Conservation (phyloP, 805 yeast species). For the Ogataea trehalophila region DNA sequence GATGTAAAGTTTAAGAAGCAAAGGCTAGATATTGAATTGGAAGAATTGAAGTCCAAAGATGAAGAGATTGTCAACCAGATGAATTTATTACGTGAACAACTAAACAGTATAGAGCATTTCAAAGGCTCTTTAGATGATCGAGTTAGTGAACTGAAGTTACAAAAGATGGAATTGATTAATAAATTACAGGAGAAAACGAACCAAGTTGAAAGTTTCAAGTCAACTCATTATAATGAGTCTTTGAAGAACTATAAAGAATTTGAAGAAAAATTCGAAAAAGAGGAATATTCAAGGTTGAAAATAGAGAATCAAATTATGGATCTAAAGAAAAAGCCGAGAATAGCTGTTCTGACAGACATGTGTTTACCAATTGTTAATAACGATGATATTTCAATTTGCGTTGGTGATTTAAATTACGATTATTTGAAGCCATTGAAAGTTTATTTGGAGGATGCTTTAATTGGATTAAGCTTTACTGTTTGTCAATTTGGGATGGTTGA, state of each 20-base stretch:
- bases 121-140: slow-evolving; percentile 13
- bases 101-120: slow-evolving; percentile 3
- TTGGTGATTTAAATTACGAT: background rate
- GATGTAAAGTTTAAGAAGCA: slow-evolving; percentile 1
- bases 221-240: background rate
- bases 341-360: slow-evolving; percentile 6
- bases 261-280: slow-evolving; percentile 6
- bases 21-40: background rate
- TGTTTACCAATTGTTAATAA: background rate
- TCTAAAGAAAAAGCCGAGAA: slow-evolving; percentile 13
- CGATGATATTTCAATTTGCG: background rate
- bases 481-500: slow-evolving; percentile 1
- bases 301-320: slow-evolving; percentile 21
- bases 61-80: background rate
- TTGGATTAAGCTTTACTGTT: slow-evolving; percentile 9
- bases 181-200: slow-evolving; percentile 3
- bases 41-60: slow-evolving; percentile 1
- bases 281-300: slow-evolving; percentile 17
- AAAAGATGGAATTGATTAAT: slow-evolving; percentile 6
- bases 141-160: slow-evolving; percentile 8
- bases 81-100: slow-evolving; percentile 2
- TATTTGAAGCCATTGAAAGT: slow-evolving; percentile 7
- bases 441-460: slow-evolving; percentile 7
- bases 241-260: slow-evolving; percentile 1
- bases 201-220: slow-evolving; percentile 7